phyloP scores from a whole-genome alignment of 805 yeast genomes.

The Suhomyces faveliae region DNA sequence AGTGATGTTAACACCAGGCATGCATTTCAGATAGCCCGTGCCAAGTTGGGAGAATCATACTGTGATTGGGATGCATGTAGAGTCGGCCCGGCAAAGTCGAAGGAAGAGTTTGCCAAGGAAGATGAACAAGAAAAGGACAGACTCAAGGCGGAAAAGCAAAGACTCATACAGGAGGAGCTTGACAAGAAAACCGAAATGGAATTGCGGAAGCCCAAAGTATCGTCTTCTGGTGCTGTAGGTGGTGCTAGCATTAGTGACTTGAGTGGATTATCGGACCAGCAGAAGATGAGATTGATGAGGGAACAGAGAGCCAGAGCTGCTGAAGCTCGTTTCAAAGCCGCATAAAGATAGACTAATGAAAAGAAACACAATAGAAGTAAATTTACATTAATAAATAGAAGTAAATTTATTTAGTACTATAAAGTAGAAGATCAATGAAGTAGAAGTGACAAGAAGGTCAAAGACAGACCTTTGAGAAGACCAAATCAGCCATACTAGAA shows the following conservation, averaged over 20 bases:
- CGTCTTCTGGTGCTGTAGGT: slow-evolving; percentile 34
- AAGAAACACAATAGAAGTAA: background rate
- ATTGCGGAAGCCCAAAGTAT: slow-evolving; percentile 30
- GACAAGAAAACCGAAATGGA: slow-evolving; percentile 42
- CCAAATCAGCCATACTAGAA: too few relatives aligned
- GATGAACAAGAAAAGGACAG: slow-evolving; percentile 34
- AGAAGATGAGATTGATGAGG: slow-evolving; percentile 75
- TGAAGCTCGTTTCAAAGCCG: slow-evolving; percentile 63
- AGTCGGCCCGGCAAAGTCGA: slow-evolving; percentile 59
- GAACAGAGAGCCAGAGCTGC: slow-evolving; percentile 97
- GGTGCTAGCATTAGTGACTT: slow-evolving; percentile 41
- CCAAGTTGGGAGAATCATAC: slow-evolving; percentile 61
- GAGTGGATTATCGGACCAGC: slow-evolving; percentile 69
- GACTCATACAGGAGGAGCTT: slow-evolving; percentile 43
- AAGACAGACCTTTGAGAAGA: too few relatives aligned
- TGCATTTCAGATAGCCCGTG: slow-evolving; percentile 68
- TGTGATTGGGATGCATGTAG: slow-evolving; percentile 70
- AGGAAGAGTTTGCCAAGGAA: slow-evolving; percentile 52
- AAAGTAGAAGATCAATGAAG: too few relatives aligned
- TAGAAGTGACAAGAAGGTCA: too few relatives aligned
- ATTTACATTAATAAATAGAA: background rate
- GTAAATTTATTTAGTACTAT: too few relatives aligned
- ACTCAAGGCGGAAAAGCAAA: slow-evolving; percentile 39
- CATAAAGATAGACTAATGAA: background rate
- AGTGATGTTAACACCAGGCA: slow-evolving; percentile 43